Conservation (phyloP, 1,139 yeast species). For the Candida tetrigidarum region DNA sequence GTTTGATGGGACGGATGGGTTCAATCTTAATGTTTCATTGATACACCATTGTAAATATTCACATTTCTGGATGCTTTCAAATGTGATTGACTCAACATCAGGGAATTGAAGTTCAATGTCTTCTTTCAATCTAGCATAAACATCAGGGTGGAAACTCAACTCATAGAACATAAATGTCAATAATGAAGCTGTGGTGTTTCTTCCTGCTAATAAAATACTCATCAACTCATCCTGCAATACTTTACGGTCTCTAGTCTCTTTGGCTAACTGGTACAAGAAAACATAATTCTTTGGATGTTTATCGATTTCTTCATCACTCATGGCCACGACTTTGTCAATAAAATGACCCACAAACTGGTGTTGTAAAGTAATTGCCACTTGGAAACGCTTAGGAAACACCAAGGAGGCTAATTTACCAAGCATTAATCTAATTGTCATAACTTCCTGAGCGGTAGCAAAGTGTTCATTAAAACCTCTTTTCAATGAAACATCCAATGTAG, state of each 20-base stretch:
- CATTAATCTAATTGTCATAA: constrained; percentile 30
- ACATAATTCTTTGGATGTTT: constrained; percentile 23
- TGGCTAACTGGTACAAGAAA: constrained; percentile 33
- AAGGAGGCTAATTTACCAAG: constrained; percentile 29
- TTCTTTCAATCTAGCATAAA: constrained; percentile 27
- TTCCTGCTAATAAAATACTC: constrained; percentile 37
- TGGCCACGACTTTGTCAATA: constrained; percentile 31
- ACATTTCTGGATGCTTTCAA: constrained; percentile 50
- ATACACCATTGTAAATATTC: constrained; percentile 48
- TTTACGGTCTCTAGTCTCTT: constrained; percentile 29
- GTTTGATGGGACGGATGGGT: constrained; percentile 58
- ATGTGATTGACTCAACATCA: constrained; percentile 35
- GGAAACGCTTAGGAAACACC: constrained; percentile 26
- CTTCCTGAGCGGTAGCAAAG: constrained; percentile 24
- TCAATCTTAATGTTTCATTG: constrained; percentile 54
- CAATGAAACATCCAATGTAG: constrained; percentile 7
- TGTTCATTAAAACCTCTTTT: constrained; percentile 18
- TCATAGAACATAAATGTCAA: constrained; percentile 30
- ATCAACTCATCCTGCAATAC: constrained; percentile 33
- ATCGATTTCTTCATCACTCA: constrained; percentile 25
- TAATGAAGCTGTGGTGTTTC: constrained; percentile 37
- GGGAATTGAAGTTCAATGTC: constrained; percentile 27
- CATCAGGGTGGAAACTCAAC: constrained; percentile 26
- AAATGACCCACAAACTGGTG: constrained; percentile 30
- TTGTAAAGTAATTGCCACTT: constrained; percentile 21